Base-by-base conservation (phyloP, 2,329 filamentous ascomycete genomes). In the Xenosphaeropsis pyriputrescens region DNA sequence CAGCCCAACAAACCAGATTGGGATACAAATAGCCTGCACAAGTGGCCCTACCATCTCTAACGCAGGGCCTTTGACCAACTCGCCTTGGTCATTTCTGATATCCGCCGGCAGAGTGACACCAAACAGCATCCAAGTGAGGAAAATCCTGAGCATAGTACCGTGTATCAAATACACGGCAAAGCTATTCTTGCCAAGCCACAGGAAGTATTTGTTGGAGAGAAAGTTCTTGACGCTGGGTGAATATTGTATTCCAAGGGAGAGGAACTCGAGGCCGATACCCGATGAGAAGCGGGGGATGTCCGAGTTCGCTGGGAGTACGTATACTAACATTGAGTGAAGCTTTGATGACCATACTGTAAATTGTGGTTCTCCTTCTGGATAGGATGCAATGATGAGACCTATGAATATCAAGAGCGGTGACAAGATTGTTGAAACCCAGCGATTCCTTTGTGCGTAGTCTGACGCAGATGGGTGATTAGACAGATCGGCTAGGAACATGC, bases 151-250 rank as follows among this genome's bases (percentile, higher is more conserved):
- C 19, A 79, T 59, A 1, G 68, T 66, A 32, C 74, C 75, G 53
- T 79, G 75, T 15, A 79, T 56, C 6, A 79, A 63, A 47, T 79
- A 79, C 12, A 79, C 69, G 1, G 74, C 72, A 47, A 78, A 78
- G 33, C 69, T 74, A 56, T 77, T 68, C 48, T 70, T 70, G 33
- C 75, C 75, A 11, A 79, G 64, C 65, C 72, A 79, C 33, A 74
- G 62, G 32, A 79, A 65, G 39, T 65, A 62, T 22, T 63, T 64
- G 41, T 65, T 66, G 4, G 69, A 70, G 2, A 79, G 62, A 1
- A 68, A 45, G 36, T 62, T 62, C 43, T 73, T 72, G 19, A 68
- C 55, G 18, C 56, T 51, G 1, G 63, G 61, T 0, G 66, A 72
- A 46, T 71, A 66, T 47, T 73, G 62, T 42, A 72, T 60, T 8